Base-by-base conservation (phyloP, 148 eudicot species). In the Silene uniflora region DNA sequence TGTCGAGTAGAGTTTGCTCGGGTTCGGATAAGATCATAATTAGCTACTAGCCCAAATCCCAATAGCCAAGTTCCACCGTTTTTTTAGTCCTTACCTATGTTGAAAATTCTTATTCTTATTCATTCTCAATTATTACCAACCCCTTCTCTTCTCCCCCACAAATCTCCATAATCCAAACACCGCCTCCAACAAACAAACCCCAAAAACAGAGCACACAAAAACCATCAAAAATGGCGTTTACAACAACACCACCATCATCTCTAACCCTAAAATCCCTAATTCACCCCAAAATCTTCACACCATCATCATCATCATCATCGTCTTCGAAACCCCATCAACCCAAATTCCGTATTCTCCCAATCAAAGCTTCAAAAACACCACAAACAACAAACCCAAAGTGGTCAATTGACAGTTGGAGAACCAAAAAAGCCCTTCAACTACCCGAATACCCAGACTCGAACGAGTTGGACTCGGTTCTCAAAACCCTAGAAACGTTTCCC, bases 401-500 rank as follows among this genome's bases (percentile, higher is more conserved):
- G 96, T 75, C 79, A 2, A 59, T 75, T 0, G 88, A 86, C 19
- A 87, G 90, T 49, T 91, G 96, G 96, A 84, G 68, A 62, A 23
- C 84, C 0, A 91, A 87, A 17, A 77, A 67, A 13, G 96, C 91
- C 4, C 78, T 69, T 5, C 96, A 91, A 71, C 80, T 86, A 0
- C 96, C 92, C 7, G 89, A 87, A 3, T 91, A 91, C 84, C 89
- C 96, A 0, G 73, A 86, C 70, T 19, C 83, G 24, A 60, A 11
- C 4, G 84, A 80, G 67, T 79, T 91, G 10, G 85, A 83, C 0
- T 67, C 81, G 27, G 96, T 91, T 11, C 74, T 91, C 21, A 79
- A 89, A 47, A 85, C 85, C 54, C 84, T 89, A 0, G 84, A 84
- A 22, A 80, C 91, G 10, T 89, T 87, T 71, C 96, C 96, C 0